Evolutionary conservation across 306 rosid genomes (phyloP), one percentile per base, ranked within the genome.

Genomic region (Hippophae rhamnoides): DNA sequence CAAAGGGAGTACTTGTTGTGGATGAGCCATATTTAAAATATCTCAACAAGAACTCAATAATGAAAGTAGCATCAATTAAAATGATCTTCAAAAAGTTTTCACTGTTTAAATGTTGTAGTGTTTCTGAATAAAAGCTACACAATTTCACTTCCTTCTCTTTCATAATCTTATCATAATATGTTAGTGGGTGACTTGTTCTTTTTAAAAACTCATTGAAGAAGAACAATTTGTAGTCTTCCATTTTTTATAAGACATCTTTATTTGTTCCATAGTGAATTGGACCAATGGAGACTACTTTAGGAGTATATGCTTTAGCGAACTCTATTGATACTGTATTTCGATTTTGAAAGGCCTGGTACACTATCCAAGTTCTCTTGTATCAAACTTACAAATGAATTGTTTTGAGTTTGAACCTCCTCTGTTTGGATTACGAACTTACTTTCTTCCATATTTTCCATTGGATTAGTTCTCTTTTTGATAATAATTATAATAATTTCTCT

Each of bases 1-100:
- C n/a, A 50, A 12, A 18, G 23, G 23, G 1, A 18, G 23, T 18
- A 18, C 1, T 18, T 18, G 23, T 0, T 18, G 0, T 0, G 23
- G 23, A 18, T 18, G 1, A 18, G 1, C 23, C 23, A 18, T 18
- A 18, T 18, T 18, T 0, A 18, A 0, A 18, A 18, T 18, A 18
- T 18, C 52, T 64, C 52, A 53, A 13, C 5, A 58, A 48, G 56
- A 64, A 13, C 43, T 71, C 70, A 41, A 71, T 58, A 47, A 71
- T 13, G 27, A 71, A 71, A 10, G 61, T 58, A 1, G 72, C 76
- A 49, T 72, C 76, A 13, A 60, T 62, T 2, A 66, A 13, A 66
- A 72, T 45, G 41, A 65, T 60, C 43, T 56, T 56, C 8, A 60
- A 67, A 26, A 72, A 49, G 10, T 72, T 60, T 7, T 72, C 68